phyloP scores from a whole-genome alignment of 2,329 filamentous ascomycete species.

The Tolypocladium tundrense region DNA sequence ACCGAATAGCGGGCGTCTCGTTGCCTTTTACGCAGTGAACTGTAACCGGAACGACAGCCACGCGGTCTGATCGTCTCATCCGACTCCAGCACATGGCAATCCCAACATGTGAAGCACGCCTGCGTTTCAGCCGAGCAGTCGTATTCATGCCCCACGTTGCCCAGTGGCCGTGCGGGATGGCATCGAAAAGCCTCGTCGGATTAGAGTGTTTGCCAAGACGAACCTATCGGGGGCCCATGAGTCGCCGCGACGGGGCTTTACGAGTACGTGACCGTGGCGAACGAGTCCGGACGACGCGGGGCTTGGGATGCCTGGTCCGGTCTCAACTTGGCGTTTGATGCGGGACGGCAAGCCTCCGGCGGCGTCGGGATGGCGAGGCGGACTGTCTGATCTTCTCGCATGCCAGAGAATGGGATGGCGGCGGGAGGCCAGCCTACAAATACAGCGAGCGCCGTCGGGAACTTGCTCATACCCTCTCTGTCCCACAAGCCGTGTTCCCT shows the following conservation, averaged over 20 bases:
- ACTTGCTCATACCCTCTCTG: background rate
- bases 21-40: background rate
- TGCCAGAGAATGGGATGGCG: background rate
- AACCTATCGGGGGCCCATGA: background rate
- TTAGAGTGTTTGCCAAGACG: background rate
- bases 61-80: slow-evolving; percentile 1
- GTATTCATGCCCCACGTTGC: background rate
- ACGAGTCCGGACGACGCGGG: background rate
- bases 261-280: too few species aligned
- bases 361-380: background rate
- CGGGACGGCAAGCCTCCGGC: background rate
- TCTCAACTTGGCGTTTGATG: background rate
- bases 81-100: background rate
- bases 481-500: background rate
- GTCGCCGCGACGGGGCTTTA: background rate
- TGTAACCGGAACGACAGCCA: slow-evolving; percentile 1
- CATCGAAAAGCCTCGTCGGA: background rate
- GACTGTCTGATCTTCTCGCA: background rate
- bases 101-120: slow-evolving; percentile 9
- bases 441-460: background rate
- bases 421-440: background rate
- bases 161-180: background rate
- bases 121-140: slow-evolving; percentile 7
- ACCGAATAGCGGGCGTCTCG: background rate
- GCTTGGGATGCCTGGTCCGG: background rate